Evolutionary conservation across 768 basidiomycete species (phyloP).

Genomic region (Phallus indusiatus): DNA sequence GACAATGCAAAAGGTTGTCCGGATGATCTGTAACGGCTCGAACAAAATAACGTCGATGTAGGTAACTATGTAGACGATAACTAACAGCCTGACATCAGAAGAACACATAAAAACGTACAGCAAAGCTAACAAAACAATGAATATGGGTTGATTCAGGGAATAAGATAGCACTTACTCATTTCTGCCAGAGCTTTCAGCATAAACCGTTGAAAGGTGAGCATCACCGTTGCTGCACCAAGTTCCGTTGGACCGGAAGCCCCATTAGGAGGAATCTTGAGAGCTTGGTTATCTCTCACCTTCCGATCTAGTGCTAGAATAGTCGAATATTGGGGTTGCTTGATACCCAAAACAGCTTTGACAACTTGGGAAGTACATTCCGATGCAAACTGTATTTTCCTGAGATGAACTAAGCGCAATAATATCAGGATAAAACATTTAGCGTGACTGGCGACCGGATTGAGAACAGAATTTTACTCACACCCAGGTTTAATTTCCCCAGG

Average conservation of each 20-base stretch:
- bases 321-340: conserved; percentile 41
- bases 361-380: conserved; percentile 4
- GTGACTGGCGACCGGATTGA: neutral
- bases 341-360: conserved; percentile 17
- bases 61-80: conserved; percentile 28
- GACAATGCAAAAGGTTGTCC: conserved; percentile 58
- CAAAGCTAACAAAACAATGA: neutral
- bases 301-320: conserved; percentile 50
- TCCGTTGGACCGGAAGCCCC: conserved; percentile 5
- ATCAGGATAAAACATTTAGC: neutral
- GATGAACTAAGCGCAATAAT: conserved; percentile 1
- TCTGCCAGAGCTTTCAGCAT: conserved; percentile 4
- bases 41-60: conserved; percentile 69
- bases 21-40: conserved; percentile 56
- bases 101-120: neutral
- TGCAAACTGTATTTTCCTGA: conserved; percentile 7
- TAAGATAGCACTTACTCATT: conserved; percentile 1
- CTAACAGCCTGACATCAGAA: neutral
- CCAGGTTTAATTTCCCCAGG: conserved; percentile 7
- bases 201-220: conserved; percentile 5
- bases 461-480: neutral
- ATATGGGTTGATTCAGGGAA: neutral
- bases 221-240: conserved; percentile 4
- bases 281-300: conserved; percentile 48
- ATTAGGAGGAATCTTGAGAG: conserved; percentile 22